Evolutionary conservation across 768 basidiomycete genomes (phyloP), one percentile per base, ranked within the genome.

Genomic region (Leccinellum albellum): DNA sequence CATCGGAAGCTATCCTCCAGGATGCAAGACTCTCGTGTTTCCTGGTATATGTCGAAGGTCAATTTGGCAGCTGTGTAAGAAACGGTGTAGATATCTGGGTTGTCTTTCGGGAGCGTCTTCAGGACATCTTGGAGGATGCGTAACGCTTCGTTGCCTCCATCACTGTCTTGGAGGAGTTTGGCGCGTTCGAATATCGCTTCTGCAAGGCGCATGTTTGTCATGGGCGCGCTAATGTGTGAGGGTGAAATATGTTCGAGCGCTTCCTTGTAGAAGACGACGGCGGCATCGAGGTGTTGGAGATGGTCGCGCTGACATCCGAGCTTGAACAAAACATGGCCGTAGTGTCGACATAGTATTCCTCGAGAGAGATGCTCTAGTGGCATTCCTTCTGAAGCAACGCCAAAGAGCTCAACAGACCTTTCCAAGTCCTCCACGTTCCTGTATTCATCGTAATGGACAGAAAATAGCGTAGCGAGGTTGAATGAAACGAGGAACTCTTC

Each of bases 1-100:
- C 42, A 53, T 26, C 14, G 32, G 52, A 69, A 60, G 14, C 32
- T 23, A 2, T 59, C 50, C 33, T 70, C 64, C 51, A 68, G 20
- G 3, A 31, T 46, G 2, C 10, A 29, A 3, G 57, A 6, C 1
- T 1, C 8, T 44, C 46, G 31, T 15, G 51, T 37, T 9, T 12
- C 3, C 6, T 5, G 2, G 23, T 61, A 61, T 32, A 49, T 29
- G 21, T 21, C 7, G 33, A 45, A 13, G 37, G 6, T 48, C 17
- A 66, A 1, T 1, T 0, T 13, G 9, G 57, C 61, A 2, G 54
- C 51, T 2, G 2, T 0, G 7, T 23, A 32, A 29, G 35, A 66
- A 35, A 57, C 4, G 4, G 0, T 0, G 9, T 35, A 44, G 33
- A 56, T 13, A 8, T 42, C 12, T 1, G 53, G 50, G 32, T 28